Base-by-base conservation (phyloP, 495 filamentous ascomycete genomes). In the Penicillium ochrochloron region DNA sequence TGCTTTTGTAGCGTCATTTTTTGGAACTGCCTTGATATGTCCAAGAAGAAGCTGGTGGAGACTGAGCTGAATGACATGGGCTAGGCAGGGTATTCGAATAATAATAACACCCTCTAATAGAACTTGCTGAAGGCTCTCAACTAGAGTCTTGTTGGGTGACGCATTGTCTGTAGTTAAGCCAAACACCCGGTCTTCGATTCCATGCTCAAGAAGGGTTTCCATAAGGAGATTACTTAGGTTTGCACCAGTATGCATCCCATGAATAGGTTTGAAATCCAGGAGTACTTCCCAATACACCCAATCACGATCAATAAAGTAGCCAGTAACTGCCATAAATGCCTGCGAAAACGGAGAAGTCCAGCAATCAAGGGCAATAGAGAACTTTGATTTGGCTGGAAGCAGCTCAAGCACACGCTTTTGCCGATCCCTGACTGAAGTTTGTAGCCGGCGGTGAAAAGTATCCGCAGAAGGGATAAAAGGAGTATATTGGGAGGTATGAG, bases 221-320 rank as follows among this genome's bases (percentile, higher is more conserved):
- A 66, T 17, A 42, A 66, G 17, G 7, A 65, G 19, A 37, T 25
- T 63, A 44, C 61, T 61, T 54, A 67, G 34, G 25, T 60, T 63
- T 33, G 48, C 25, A 57, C 51, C 15, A 59, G 46, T 59, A 37
- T 64, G 23, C 14, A 33, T n/a, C 5, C 46, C 29, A 48, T 60
- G 42, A 62, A 68, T 35, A 37, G 54, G 59, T 35, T 63, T 59
- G 64, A 68, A 64, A 11, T 57, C 27, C 59, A 68, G 61, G 46
- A 61, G 27, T 15, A 68, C 54, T 37, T 68, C 50, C 29, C 59
- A 41, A 25, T 64, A 67, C n/a, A 59, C 50, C 62, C 4, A 64
- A 37, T 60, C 33, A 37, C n/a, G 19, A 37, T 60, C n/a, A n/a
- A n/a, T n/a, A n/a, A n/a, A n/a, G n/a, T n/a, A n/a, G n/a, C n/a